Percentiles rank a stretch among this genome's conserved stretches.
These are phyloP conservation scores for Mycena capillaripes DNA, from an alignment of 768 basidiomycete genomes.

Conservation along the genomic window DNA sequence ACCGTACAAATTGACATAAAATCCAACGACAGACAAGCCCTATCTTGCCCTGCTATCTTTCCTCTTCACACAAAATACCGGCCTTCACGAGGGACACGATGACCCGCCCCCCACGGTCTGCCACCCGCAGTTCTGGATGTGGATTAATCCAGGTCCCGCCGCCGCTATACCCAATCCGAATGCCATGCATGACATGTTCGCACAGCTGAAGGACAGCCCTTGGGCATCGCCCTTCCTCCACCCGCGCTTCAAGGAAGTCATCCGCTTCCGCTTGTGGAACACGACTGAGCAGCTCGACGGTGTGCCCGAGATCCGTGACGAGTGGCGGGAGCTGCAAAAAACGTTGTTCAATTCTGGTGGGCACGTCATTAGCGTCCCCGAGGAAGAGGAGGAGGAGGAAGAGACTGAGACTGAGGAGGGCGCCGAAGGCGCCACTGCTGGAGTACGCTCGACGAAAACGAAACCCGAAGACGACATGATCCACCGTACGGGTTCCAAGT, in stretches of 20 bases:
- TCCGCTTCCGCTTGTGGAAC: constrained; percentile 96
- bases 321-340: constrained; percentile 83
- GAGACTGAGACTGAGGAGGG: constrained; percentile 39
- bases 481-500: constrained; percentile 91
- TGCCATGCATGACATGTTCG: constrained; percentile 87
- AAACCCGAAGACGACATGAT: constrained; percentile 64
- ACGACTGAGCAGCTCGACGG: constrained; percentile 96
- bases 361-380: constrained; percentile 74
- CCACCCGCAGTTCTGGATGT: constrained; percentile 93
- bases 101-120: constrained; percentile 67
- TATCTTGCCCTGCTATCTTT: constrained; percentile 94
- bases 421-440: constrained; percentile 67
- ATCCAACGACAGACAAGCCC: too few relatives aligned
- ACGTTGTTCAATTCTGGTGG: constrained; percentile 92
- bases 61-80: constrained; percentile 93
- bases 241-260: constrained; percentile 87
- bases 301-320: constrained; percentile 86
- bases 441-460: constrained; percentile 52
- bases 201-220: constrained; percentile 80
- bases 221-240: constrained; percentile 96
- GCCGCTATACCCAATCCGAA: constrained; percentile 85
- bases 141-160: constrained; percentile 96
- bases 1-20: too few relatives aligned
- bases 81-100: constrained; percentile 70
- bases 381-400: constrained; percentile 51